Conservation (phyloP, 768 basidiomycete genomes). For the Collybia mongolica region DNA sequence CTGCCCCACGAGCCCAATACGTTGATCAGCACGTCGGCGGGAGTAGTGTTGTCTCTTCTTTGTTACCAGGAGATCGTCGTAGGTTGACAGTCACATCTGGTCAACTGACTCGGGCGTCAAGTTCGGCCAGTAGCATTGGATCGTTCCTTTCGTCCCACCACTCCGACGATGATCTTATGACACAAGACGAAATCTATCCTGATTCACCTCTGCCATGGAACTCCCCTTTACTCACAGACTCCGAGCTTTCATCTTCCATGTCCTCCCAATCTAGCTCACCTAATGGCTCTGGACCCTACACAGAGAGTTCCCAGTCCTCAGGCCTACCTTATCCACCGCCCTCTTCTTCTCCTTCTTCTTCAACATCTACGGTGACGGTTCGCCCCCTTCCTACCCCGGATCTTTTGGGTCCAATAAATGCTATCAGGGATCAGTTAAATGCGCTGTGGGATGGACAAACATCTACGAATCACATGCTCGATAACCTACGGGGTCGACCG, state of each 20-base stretch:
- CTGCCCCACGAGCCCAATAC: constrained; percentile 12
- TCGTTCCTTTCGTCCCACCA: constrained; percentile 61
- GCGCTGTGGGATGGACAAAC: constrained; percentile 64
- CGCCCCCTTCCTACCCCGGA: constrained; percentile 26
- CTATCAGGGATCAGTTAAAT: constrained; percentile 56
- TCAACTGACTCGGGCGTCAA: constrained; percentile 34
- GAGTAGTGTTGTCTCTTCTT: constrained; percentile 35
- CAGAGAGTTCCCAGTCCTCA: constrained; percentile 23
- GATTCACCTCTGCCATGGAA: constrained; percentile 19
- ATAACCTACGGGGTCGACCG: constrained; percentile 55
- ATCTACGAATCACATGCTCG: constrained; percentile 57
- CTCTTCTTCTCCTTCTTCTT: constrained; percentile 33
- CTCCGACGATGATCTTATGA: constrained; percentile 56
- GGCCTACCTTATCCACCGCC: constrained; percentile 29
- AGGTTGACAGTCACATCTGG: constrained; percentile 23
- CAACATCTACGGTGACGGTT: constrained; percentile 35
- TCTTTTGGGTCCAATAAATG: constrained; percentile 53
- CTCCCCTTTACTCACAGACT: constrained; percentile 11
- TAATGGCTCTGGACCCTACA: constrained; percentile 6
- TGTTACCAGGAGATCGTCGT: constrained; percentile 22
- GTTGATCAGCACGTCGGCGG: constrained; percentile 46
- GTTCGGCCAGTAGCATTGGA: constrained; percentile 37
- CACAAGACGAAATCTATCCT: constrained; percentile 7
- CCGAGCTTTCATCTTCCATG: constrained; percentile 2
- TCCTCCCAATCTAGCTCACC: constrained; percentile 10